Percentiles rank a stretch among this genome's conserved stretches.
These are phyloP conservation scores for Oenanthe javanica DNA, from an alignment of 140 eudicot genomes.

Conservation along the genomic window DNA sequence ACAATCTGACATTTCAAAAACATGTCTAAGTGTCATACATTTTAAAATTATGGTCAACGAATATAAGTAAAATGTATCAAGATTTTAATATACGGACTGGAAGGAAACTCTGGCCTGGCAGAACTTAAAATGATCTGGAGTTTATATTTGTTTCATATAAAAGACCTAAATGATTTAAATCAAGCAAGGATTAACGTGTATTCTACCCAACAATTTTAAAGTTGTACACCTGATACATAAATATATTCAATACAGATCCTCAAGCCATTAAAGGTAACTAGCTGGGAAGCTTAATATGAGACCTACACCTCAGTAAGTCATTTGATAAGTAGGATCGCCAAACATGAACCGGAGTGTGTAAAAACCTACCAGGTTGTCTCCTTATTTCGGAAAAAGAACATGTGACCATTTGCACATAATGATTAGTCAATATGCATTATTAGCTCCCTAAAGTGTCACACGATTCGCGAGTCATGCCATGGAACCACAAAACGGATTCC, in stretches of 20 bases:
- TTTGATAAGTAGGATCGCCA: neutral
- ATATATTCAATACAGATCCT: neutral
- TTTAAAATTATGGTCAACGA: neutral
- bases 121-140: neutral
- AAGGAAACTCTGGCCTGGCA: neutral
- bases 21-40: neutral
- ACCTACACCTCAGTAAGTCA: neutral
- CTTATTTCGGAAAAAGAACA: neutral
- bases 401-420: neutral
- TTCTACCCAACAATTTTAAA: neutral
- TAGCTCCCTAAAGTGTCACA: neutral
- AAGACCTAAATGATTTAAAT: neutral
- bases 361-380: neutral
- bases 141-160: neutral
- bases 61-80: neutral
- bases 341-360: neutral
- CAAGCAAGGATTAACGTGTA: neutral
- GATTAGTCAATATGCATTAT: neutral
- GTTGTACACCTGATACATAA: neutral
- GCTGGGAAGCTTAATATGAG: neutral
- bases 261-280: neutral
- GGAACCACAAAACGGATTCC: no score
- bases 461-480: no score
- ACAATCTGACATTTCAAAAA: neutral
- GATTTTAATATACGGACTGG: neutral